Base-by-base conservation (phyloP, 192 early-diverging fungal genomes). In the Hyaloraphidium curvatum region DNA sequence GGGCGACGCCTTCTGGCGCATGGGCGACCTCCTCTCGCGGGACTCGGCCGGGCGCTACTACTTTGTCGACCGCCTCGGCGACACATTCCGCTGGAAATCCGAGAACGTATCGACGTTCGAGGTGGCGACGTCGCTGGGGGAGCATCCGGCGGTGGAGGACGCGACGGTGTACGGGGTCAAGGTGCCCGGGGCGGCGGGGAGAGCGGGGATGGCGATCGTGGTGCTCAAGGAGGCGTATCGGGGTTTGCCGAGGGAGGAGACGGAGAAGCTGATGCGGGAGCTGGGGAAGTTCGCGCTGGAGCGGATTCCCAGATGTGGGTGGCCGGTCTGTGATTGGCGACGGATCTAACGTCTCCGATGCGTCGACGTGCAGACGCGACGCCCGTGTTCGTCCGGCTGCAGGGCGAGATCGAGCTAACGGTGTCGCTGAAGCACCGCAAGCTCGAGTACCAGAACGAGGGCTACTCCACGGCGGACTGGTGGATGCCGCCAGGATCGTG, bases 391-490 rank as follows among this genome's bases (percentile, higher is more conserved):
- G 23, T 48, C 11, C 43, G 43, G 17, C 23, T 48, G 43, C 7
- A 14, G 9, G 17, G 17, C 14, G 43, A 4, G 17, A 19, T 48
- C 5, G 43, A 48, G 19, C 19, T 48, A 7, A 48, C 43, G 19
- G 43, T 25, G 43, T 48, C 43, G 43, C 14, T 48, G 43, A 48
- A 48, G 23, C 43, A 48, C 43, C 43, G 43, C 17, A 48, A 48
- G 19, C 17, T 48, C 17, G 43, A 48, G 43, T 48, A 48, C 43
- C 43, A 48, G 43, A 48, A 48, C 17, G 43, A 48, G 23, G 43
- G 43, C 11, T 48, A 48, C 43, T 9, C 43, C 17, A 25, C 5
- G 14, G 43, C 43, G 19, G 43, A 48, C 23, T 48, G 25, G 7
- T 48, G 43, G 43, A 48, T 48, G 43, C 43, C 43, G 7, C 43